Percentiles rank a stretch among this genome's conserved stretches.
These are phyloP conservation scores for Diaporthe ilicicola DNA, from an alignment of 2,329 filamentous ascomycete species.

Conservation along the genomic window DNA sequence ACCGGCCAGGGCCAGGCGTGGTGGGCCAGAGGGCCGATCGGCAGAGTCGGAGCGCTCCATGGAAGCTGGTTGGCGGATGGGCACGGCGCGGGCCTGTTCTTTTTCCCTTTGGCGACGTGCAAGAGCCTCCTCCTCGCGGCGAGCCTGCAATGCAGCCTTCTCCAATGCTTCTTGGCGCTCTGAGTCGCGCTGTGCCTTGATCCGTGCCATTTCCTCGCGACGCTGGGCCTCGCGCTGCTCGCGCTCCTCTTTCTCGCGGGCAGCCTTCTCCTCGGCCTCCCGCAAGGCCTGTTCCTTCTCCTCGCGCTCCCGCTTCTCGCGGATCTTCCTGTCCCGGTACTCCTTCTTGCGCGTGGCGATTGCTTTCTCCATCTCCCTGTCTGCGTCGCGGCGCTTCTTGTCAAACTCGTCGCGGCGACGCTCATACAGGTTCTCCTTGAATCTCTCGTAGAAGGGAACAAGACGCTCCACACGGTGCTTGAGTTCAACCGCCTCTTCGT, in stretches of 20 bases:
- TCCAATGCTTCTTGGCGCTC: conserved; percentile 74
- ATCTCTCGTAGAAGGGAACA: conserved; percentile 83
- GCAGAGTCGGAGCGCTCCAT: conserved; percentile 54
- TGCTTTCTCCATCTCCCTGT: conserved; percentile 92
- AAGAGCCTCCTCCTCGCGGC: conserved; percentile 89
- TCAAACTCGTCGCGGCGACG: conserved; percentile 95
- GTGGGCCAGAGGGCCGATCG: conserved; percentile 58
- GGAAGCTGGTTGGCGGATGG: conserved; percentile 41
- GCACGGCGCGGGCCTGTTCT: conserved; percentile 51
- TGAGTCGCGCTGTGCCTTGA: conserved; percentile 71
- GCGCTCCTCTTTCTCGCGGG: conserved; percentile 86
- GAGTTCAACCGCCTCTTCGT: conserved; percentile 89
- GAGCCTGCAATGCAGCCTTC: conserved; percentile 74
- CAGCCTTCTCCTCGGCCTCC: conserved; percentile 87
- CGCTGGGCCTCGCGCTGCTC: conserved; percentile 81
- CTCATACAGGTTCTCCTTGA: conserved; percentile 83
- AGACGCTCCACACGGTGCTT: conserved; percentile 91
- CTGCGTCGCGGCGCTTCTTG: conserved; percentile 88
- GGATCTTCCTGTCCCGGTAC: conserved; percentile 80
- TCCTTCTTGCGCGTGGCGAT: conserved; percentile 90
- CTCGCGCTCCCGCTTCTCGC: conserved; percentile 85
- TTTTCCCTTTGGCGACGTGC: conserved; percentile 75
- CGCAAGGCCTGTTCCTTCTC: conserved; percentile 79
- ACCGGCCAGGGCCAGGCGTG: conserved; percentile 62
- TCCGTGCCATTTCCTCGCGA: conserved; percentile 72